These are phyloP conservation scores for Marsdenia floribunda DNA, from an alignment of 257 asterid species.

Conservation along the genomic window DNA sequence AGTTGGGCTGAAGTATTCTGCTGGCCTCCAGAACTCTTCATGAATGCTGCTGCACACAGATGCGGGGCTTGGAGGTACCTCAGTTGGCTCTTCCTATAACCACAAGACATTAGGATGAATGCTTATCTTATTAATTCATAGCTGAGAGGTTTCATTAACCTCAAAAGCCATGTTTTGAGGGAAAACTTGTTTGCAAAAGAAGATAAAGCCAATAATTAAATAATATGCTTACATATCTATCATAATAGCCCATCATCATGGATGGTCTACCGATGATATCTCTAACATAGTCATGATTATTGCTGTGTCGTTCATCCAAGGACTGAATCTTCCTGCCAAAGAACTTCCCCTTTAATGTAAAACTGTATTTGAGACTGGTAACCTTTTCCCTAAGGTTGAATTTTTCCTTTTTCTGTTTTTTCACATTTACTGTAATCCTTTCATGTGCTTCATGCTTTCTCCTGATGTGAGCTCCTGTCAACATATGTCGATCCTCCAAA, in stretches of 20 bases:
- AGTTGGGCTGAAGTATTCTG: constrained; percentile 61
- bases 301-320: constrained; percentile 33
- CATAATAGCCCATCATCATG: constrained; percentile 38
- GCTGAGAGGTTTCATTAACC: not conserved
- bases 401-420: constrained; percentile 67
- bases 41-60: constrained; percentile 79
- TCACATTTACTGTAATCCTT: constrained; percentile 47
- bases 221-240: constrained; percentile 56
- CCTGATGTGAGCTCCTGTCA: constrained; percentile 72
- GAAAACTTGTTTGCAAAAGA: not conserved
- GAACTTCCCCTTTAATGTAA: constrained; percentile 66
- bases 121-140: not conserved
- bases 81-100: constrained; percentile 79
- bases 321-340: constrained; percentile 74
- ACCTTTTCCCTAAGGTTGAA: constrained; percentile 79
- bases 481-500: constrained; percentile 69
- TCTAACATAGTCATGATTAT: constrained; percentile 34
- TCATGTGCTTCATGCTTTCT: constrained; percentile 79
- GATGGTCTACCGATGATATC: constrained; percentile 57
- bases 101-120: not conserved
- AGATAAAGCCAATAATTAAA: constrained; percentile 9
- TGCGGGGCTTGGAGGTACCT: constrained; percentile 99
- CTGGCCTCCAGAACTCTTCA: constrained; percentile 69
- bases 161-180: not conserved
- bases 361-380: constrained; percentile 73